A percentile compares a stretch with the other conserved stretches of the same genome.
Evolutionary conservation across 2,329 filamentous ascomycete genomes (phyloP).

Genomic region (Teratosphaeria destructans): DNA sequence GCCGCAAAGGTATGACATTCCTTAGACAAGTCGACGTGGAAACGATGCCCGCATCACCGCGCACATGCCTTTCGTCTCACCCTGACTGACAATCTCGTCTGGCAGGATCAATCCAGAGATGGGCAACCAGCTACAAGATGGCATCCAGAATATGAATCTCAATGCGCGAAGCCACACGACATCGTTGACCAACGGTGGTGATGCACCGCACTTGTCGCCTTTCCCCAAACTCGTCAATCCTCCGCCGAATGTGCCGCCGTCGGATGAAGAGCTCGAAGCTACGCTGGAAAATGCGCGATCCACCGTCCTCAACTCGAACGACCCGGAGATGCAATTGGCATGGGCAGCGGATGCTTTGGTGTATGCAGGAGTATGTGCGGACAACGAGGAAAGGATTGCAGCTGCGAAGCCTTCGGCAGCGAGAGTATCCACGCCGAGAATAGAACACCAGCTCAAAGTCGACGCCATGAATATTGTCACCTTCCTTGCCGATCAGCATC

Average conservation of each 20-base stretch:
- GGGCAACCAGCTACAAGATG: constrained; percentile 91
- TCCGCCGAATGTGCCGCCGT: constrained; percentile 81
- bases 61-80: not conserved
- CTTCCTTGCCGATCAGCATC: constrained; percentile 81
- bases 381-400: constrained; percentile 61
- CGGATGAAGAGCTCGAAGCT: constrained; percentile 87
- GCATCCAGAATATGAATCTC: constrained; percentile 63
- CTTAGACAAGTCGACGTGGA: not conserved
- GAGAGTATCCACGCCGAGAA: constrained; percentile 68
- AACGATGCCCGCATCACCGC: not conserved
- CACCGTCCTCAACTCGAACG: constrained; percentile 81
- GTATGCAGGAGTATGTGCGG: constrained; percentile 75
- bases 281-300: constrained; percentile 76
- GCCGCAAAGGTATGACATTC: constrained; percentile 51
- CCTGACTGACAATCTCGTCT: not conserved
- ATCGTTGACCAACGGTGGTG: constrained; percentile 26
- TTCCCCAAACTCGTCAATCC: constrained; percentile 74
- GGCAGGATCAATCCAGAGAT: constrained; percentile 53
- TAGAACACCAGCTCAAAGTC: constrained; percentile 76
- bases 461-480: constrained; percentile 88
- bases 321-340: constrained; percentile 89
- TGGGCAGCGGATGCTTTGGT: constrained; percentile 90
- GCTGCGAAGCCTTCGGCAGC: constrained; percentile 29
- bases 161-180: constrained; percentile 24
- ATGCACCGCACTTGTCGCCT: constrained; percentile 72